Evolutionary conservation across 345 rosid species (phyloP).

Genomic region (Bruguiera parviflora): DNA sequence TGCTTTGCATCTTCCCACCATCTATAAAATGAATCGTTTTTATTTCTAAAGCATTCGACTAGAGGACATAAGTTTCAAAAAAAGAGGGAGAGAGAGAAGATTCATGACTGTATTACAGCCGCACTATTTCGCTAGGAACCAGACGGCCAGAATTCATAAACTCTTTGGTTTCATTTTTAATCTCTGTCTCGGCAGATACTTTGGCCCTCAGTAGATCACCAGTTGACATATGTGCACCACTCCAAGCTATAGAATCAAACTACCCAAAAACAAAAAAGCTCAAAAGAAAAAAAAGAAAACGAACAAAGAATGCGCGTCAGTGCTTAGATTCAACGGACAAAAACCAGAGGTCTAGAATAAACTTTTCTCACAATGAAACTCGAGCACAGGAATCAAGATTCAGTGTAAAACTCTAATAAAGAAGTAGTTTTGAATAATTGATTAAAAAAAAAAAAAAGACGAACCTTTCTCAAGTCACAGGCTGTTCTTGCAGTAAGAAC

Average conservation of each 20-base stretch:
- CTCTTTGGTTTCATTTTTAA: constrained; percentile 69
- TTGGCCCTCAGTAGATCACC: constrained; percentile 85
- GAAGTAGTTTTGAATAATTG: too few species aligned
- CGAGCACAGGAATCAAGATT: too few species aligned
- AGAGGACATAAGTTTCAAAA: not conserved
- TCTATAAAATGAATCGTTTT: constrained; percentile 36
- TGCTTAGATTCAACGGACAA: not conserved
- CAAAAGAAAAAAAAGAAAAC: not conserved
- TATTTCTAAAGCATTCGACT: constrained; percentile 1
- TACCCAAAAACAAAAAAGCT: not conserved
- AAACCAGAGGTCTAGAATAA: too few species aligned
- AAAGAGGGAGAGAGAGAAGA: not conserved
- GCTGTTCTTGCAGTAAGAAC: too few species aligned
- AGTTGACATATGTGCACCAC: constrained; percentile 88
- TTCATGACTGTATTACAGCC: constrained; percentile 41
- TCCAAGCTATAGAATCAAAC: constrained; percentile 39
- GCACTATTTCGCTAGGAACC: constrained; percentile 85
- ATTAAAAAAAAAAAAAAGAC: too few species aligned
- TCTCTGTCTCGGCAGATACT: constrained; percentile 69
- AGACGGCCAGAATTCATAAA: constrained; percentile 69
- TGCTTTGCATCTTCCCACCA: constrained; percentile 74
- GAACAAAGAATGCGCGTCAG: not conserved
- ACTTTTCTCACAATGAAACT: too few species aligned
- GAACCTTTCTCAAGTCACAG: too few species aligned
- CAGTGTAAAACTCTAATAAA: too few species aligned